Evolutionary conservation across 495 filamentous ascomycete species (phyloP), one percentile per base, ranked within the genome.

Genomic region (Neurospora sp.): DNA sequence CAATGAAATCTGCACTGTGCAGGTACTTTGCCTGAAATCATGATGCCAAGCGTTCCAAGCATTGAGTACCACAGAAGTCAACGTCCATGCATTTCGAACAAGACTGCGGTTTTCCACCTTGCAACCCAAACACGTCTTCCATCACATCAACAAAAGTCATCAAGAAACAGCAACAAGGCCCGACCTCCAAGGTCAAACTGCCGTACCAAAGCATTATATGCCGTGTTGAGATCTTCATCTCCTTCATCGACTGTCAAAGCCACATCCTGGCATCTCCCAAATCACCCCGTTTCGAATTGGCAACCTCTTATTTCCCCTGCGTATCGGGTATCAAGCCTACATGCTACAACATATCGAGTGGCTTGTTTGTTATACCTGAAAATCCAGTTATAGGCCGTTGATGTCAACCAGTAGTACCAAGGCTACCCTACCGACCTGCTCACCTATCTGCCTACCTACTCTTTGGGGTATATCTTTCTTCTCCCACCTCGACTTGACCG

Each of bases 151-250:
- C 31, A 8, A 37, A 31, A 35, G 27, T 5, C 27, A 66, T 7
- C 14, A 35, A 35, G 27, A 31, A 37, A 35, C 23, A 66, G 23
- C 27, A 62, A 7, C 14, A 35, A 35, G 27, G 14, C 54, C 12
- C 54, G 20, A 31, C 6, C 9, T 42, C 31, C 16, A 11, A 31
- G 41, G 10, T 69, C 70, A 71, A 77, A 75, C 74, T 77, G 75
- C 76, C 75, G 75, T 39, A 60, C 72, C 60, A 70, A 42, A 66
- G 54, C 71, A 73, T 73, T 74, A 75, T 62, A 66, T 77, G 75
- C 76, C 78, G 77, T 42, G 73, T 73, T 71, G 74, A 72, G 75
- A 78, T 77, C 75, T 46, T 49, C 74, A 40, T 66, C 54, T 40
- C 72, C 37, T 72, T 75, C 72, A 74, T 74, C 70, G 73, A 77